Percentiles rank a stretch among this genome's conserved stretches.
These are phyloP conservation scores for Euryodendron excelsum DNA, from an alignment of 148 eudicot genomes.

Conservation along the genomic window DNA sequence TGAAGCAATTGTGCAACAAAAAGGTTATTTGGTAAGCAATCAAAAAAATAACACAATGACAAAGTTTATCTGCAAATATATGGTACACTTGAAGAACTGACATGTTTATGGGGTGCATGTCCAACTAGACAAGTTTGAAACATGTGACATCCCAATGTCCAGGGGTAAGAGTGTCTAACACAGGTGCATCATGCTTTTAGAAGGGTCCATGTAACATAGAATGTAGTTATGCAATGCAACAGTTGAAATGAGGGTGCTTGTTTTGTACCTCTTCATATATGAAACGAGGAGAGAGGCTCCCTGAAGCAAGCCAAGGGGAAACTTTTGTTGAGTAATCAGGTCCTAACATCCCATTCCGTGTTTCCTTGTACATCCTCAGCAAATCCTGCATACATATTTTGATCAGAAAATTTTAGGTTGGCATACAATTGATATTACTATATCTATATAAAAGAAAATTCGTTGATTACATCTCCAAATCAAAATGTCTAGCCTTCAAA, in stretches of 20 bases:
- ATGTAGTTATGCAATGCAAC: neutral
- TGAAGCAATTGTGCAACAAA: too few species aligned
- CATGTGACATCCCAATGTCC: neutral
- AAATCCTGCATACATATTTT: constrained; percentile 51
- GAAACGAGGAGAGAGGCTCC: constrained; percentile 83
- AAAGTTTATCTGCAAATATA: neutral
- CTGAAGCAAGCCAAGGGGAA: constrained; percentile 95
- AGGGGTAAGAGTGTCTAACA: neutral
- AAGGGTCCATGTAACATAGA: neutral
- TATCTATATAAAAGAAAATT: neutral
- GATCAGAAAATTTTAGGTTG: neutral
- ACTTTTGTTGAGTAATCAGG: constrained; percentile 96
- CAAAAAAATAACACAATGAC: neutral
- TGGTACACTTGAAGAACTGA: neutral
- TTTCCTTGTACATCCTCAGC: constrained; percentile 60
- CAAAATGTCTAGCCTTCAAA: neutral
- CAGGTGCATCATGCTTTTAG: too few species aligned
- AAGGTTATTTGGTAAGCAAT: too few species aligned
- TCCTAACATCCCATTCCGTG: constrained; percentile 93
- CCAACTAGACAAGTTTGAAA: neutral
- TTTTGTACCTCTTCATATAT: constrained; percentile 73
- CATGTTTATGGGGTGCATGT: neutral
- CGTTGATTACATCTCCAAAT: neutral
- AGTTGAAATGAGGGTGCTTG: neutral
- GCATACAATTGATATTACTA: neutral